These are phyloP conservation scores for Medicago ruthenica DNA, from an alignment of 306 rosid species.

Conservation along the genomic window DNA sequence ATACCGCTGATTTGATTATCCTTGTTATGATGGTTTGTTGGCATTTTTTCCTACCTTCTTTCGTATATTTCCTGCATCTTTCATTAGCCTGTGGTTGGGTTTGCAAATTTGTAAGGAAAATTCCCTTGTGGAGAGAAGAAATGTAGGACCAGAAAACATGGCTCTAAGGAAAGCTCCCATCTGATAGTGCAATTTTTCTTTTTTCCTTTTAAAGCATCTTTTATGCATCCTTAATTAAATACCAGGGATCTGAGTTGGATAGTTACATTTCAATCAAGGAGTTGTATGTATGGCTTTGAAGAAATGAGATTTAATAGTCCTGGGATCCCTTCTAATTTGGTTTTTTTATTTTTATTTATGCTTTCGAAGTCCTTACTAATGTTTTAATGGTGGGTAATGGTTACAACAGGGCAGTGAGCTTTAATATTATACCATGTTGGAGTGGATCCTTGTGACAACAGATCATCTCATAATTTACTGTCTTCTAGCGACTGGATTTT, in stretches of 20 bases:
- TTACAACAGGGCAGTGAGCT: slow-evolving; percentile 69
- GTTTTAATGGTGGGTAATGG: slow-evolving; percentile 67
- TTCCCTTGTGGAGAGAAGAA: slow-evolving; percentile 15
- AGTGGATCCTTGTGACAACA: slow-evolving; percentile 72
- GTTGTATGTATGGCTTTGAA: slow-evolving; percentile 41
- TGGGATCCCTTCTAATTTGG: slow-evolving; percentile 58
- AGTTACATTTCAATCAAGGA: slow-evolving; percentile 37
- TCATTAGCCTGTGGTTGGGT: slow-evolving; percentile 26
- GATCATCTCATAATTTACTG: slow-evolving; percentile 62
- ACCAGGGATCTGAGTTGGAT: slow-evolving; percentile 33
- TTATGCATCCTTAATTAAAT: slow-evolving; percentile 33
- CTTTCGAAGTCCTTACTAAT: slow-evolving; percentile 54
- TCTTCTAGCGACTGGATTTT: slow-evolving; percentile 58
- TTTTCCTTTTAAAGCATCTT: slow-evolving; percentile 32
- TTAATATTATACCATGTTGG: slow-evolving; percentile 60
- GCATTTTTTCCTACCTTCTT: slow-evolving; percentile 3
- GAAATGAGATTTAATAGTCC: slow-evolving; percentile 55
- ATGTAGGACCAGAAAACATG: slow-evolving; percentile 28
- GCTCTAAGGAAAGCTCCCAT: slow-evolving; percentile 8
- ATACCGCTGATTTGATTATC: slow-evolving; percentile 29
- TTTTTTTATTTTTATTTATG: slow-evolving; percentile 38
- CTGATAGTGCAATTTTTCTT: neutral
- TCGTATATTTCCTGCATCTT: slow-evolving; percentile 4
- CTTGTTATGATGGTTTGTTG: slow-evolving; percentile 33
- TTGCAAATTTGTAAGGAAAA: neutral